Percentiles rank a stretch among this genome's conserved stretches.
phyloP scores from a whole-genome alignment of 2,329 filamentous ascomycete genomes.

The Nigrospora osmanthi region DNA sequence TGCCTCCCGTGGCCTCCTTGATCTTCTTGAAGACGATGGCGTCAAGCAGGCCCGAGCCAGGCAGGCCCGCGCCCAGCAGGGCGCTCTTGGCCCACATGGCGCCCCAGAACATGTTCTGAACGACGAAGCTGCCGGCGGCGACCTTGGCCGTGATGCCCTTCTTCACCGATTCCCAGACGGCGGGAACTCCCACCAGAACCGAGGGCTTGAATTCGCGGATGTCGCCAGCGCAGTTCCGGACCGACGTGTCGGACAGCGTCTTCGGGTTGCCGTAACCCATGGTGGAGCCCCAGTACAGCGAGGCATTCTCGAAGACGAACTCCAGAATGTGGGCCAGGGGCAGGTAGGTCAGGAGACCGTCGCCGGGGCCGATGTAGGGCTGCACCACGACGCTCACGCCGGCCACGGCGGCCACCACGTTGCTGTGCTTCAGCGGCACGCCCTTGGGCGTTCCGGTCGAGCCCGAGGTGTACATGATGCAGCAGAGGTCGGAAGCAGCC shows the following conservation, averaged over 20 bases:
- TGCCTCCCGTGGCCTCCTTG: conserved; percentile 80
- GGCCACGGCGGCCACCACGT: conserved; percentile 68
- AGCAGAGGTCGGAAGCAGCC: conserved; percentile 66
- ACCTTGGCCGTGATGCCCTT: conserved; percentile 80
- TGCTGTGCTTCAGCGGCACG: conserved; percentile 66
- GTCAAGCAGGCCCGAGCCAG: conserved; percentile 64
- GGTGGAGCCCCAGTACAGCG: conserved; percentile 75
- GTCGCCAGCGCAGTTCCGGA: conserved; percentile 81
- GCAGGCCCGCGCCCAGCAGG: conserved; percentile 45
- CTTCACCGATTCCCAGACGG: conserved; percentile 87
- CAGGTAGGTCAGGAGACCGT: conserved; percentile 75
- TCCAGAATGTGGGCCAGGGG: conserved; percentile 85
- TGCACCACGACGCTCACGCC: conserved; percentile 74
- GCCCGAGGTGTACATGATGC: conserved; percentile 67
- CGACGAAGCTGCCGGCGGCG: conserved; percentile 56
- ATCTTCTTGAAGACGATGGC: conserved; percentile 83
- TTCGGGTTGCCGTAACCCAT: conserved; percentile 87
- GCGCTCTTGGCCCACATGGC: conserved; percentile 44
- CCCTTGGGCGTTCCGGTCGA: conserved; percentile 80
- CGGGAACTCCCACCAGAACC: conserved; percentile 78
- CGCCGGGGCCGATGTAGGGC: conserved; percentile 68
- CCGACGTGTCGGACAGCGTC: conserved; percentile 73
- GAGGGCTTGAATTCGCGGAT: conserved; percentile 80
- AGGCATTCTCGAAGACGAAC: conserved; percentile 82
- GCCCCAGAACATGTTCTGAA: conserved; percentile 67